Base-by-base conservation (phyloP, 1,284 basidiomycete species). In the Heterobasidion annosum region DNA sequence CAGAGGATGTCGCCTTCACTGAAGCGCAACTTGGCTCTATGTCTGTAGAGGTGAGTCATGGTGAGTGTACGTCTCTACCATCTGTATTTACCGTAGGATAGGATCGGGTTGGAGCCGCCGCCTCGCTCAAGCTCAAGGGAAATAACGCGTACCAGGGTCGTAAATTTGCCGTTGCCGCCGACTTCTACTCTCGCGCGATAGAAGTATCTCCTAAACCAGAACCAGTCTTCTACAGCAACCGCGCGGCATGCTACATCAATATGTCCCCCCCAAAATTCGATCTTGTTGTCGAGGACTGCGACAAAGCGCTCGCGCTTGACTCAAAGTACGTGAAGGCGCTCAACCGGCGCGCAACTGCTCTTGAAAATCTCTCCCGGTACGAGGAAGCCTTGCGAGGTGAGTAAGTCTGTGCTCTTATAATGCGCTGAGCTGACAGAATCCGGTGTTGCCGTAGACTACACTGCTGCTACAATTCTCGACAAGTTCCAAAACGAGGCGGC, bases 221-320 rank as follows among this genome's bases (percentile, higher is more conserved):
- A 67, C 88, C 96, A 34, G 93, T 98, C 50, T 99, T 91, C 75
- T 98, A 87, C 80, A 93, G 91, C 68, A 99, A 99, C 73, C 88
- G 97, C 56, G 96, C 96, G 47, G 97, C 97, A 57, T 98, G 95
- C 70, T 98, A 95, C 72, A 84, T 95, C 70, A 95, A 98, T 76
- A 83, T 95, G 76, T 76, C 79, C 32, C 91, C 91, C 3, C 89
- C 91, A 52, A 78, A 93, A 64, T 79, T 88, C 66, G 88, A 94
- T 34, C 79, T 82, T 43, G 94, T 94, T 59, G 81, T 99, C n/a
- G 76, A 77, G 52, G 96, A 99, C 72, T 98, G 96, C 68, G 84
- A 95, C 64, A 79, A 83, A 52, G 96, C 97, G 0, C 81, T 99
- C 51, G 82, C 81, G 56, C 80, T 97, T 53, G 94, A 99, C 71